Percentiles rank a stretch among this genome's conserved stretches.
Conservation (phyloP, 2,329 filamentous ascomycete species). For the Ophiostoma triangulosporum region DNA sequence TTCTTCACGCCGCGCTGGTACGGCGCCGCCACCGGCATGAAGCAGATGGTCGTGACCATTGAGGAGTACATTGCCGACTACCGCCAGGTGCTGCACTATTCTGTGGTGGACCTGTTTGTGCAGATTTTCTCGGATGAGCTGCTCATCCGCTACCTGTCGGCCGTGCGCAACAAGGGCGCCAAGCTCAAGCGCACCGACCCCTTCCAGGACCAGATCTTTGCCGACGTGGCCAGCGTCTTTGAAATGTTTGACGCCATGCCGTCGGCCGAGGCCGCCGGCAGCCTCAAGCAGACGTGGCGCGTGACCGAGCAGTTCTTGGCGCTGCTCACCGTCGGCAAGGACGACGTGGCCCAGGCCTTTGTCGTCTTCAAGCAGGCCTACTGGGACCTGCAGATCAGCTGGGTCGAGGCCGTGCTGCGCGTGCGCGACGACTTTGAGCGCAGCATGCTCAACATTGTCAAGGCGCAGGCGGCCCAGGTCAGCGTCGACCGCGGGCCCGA, state of each 20-base stretch:
- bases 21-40: constrained; percentile 61
- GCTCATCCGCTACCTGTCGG: constrained; percentile 68
- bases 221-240: constrained; percentile 83
- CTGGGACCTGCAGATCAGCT: constrained; percentile 88
- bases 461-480: constrained; percentile 75
- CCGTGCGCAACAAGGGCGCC: constrained; percentile 77
- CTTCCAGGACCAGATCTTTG: constrained; percentile 84
- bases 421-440: constrained; percentile 88
- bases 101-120: constrained; percentile 78
- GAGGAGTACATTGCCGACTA: constrained; percentile 92
- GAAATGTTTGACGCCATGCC: constrained; percentile 68
- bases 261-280: constrained; percentile 49
- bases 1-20: constrained; percentile 95
- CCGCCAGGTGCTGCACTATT: constrained; percentile 68
- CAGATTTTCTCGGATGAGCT: constrained; percentile 90
- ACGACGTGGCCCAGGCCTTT: constrained; percentile 62
- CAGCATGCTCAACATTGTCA: constrained; percentile 75
- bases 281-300: constrained; percentile 85
- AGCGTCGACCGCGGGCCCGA: constrained; percentile 68
- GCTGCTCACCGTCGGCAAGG: constrained; percentile 64
- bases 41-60: constrained; percentile 86
- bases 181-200: constrained; percentile 80
- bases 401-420: constrained; percentile 86
- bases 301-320: constrained; percentile 74
- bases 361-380: constrained; percentile 72